Base-by-base conservation (phyloP, 768 basidiomycete genomes). In the Jaapia argillacea region DNA sequence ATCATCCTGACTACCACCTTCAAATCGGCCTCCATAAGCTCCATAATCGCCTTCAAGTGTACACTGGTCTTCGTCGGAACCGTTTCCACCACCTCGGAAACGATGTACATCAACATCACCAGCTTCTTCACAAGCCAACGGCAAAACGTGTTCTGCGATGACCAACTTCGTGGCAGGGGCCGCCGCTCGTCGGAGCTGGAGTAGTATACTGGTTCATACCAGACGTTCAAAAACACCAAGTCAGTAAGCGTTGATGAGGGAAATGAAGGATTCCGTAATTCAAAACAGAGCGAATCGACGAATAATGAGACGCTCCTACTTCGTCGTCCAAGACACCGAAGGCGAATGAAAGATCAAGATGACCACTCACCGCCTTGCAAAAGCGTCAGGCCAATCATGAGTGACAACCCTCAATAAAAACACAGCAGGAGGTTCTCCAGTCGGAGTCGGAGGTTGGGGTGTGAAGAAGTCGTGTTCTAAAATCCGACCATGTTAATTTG, bases 371-470 rank as follows among this genome's bases (percentile, higher is more conserved):
- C n/a, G n/a, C 13, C 28, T 56, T 5, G 55, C 62, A 37, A 57
- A 70, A 1, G 63, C 64, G 48, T 87, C 80, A 1, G 83, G 78
- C 85, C 85, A 87, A 53, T 89, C 85, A 51, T 89, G 85, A 25
- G 84, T 65, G 28, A 86, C 72, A 16, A 79, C 77, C 20, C 85
- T 75, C 24, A 86, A 64, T 25, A 87, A 65, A 54, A 79, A 89
- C 4, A 85, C 75, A 0, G 81, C 72, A 5, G 46, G 81, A n/a
- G n/a, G n/a, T n/a, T n/a, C n/a, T 67, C 36, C 12, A 20, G 16
- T 5, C 3, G 72, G 72, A 3, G 58, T 47, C 12, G 56, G 42
- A 1, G 62, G 60, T 53, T 88, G 85, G 0, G 76, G 71, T 3
- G 67, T 71, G 56, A 88, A 87, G 56, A 87, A 88, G 61, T 87